phyloP scores from a whole-genome alignment of 1,284 basidiomycete species.

The Fistulinella cinereoalba region DNA sequence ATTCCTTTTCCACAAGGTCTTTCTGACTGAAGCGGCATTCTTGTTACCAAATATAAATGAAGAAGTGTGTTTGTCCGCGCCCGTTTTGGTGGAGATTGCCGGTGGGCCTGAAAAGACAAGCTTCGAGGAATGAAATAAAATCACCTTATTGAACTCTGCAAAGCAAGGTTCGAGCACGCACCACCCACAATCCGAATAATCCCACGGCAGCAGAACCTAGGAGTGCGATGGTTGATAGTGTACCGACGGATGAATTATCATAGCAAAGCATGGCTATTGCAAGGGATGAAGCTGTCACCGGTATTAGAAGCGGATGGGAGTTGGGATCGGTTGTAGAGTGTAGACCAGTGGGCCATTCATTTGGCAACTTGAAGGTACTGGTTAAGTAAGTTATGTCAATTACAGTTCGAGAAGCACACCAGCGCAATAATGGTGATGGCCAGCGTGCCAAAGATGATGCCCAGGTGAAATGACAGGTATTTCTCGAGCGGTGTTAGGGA shows the following conservation, averaged over 20 bases:
- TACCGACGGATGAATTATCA: slow-evolving; percentile 56
- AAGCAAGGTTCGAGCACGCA: slow-evolving; percentile 38
- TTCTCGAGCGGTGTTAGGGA: slow-evolving; percentile 61
- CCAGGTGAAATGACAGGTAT: slow-evolving; percentile 62
- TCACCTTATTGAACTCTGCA: slow-evolving; percentile 13
- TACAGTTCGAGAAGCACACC: slow-evolving; percentile 34
- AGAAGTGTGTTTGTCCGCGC: slow-evolving; percentile 77
- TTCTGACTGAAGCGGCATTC: slow-evolving; percentile 64
- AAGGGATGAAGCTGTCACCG: slow-evolving; percentile 50
- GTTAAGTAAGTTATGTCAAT: slow-evolving; percentile 5
- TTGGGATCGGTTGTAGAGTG: slow-evolving; percentile 22
- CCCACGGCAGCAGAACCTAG: slow-evolving; percentile 51
- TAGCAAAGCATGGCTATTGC: slow-evolving; percentile 63
- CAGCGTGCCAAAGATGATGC: slow-evolving; percentile 54
- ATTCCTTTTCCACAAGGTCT: slow-evolving; percentile 59
- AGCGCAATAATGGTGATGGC: slow-evolving; percentile 57
- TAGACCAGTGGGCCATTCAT: slow-evolving; percentile 33
- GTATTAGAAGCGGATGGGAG: slow-evolving; percentile 60
- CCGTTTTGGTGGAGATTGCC: slow-evolving; percentile 63
- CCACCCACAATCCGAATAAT: slow-evolving; percentile 70
- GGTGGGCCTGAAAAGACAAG: slow-evolving; percentile 60
- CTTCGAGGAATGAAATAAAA: slow-evolving; percentile 36
- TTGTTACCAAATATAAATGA: slow-evolving; percentile 76
- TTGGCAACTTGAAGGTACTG: slow-evolving; percentile 41
- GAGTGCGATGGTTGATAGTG: slow-evolving; percentile 52